Evolutionary conservation across 768 basidiomycete species (phyloP).

Genomic region (Hygrophorus russula): DNA sequence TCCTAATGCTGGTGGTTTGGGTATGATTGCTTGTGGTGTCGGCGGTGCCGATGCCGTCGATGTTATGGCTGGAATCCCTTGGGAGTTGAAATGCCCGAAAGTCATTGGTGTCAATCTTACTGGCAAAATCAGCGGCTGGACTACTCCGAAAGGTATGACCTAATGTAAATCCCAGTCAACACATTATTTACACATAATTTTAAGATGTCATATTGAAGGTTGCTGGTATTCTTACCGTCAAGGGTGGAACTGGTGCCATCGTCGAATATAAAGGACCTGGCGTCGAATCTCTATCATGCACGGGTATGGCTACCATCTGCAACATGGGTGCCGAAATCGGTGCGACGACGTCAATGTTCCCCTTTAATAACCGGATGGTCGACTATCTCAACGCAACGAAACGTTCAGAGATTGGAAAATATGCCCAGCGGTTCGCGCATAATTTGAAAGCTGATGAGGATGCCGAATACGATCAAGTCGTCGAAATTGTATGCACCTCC

Average conservation of each 20-base stretch:
- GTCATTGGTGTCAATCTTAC: conserved; percentile 95
- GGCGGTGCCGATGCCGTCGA: conserved; percentile 99
- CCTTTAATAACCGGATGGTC: conserved; percentile 92
- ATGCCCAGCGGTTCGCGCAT: conserved; percentile 81
- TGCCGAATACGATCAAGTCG: conserved; percentile 87
- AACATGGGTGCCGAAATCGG: conserved; percentile 99
- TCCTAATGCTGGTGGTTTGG: conserved; percentile 97
- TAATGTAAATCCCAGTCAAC: neutral
- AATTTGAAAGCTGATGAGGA: conserved; percentile 83
- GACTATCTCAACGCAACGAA: conserved; percentile 94
- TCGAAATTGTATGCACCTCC: conserved; percentile 66
- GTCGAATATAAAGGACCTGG: conserved; percentile 95
- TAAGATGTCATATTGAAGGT: conserved; percentile 97
- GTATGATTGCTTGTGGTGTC: conserved; percentile 99
- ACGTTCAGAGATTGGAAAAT: conserved; percentile 76
- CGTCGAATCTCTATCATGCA: conserved; percentile 93
- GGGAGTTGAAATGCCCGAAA: conserved; percentile 99
- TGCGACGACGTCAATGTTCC: conserved; percentile 98
- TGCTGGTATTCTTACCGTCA: conserved; percentile 96
- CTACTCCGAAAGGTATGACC: conserved; percentile 80
- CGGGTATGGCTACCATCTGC: conserved; percentile 99
- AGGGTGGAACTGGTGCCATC: conserved; percentile 98
- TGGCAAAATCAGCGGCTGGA: conserved; percentile 95
- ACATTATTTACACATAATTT: conserved; percentile 7
- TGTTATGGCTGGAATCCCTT: conserved; percentile 95